Conservation (phyloP, 495 filamentous ascomycete species). For the Massariosphaeria phaeospora region DNA sequence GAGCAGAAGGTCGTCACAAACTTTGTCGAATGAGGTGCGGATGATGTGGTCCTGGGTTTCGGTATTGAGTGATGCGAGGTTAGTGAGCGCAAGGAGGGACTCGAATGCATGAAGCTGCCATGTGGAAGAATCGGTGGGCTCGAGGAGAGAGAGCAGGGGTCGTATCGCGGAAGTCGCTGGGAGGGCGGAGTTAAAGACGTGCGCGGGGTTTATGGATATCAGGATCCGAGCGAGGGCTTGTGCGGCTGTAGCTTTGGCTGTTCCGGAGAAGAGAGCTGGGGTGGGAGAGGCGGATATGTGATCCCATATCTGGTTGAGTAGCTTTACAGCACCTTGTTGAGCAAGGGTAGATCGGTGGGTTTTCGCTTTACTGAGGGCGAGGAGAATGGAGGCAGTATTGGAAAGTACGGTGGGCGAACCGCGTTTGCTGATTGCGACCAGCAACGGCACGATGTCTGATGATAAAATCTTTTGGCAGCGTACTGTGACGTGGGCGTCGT, state of each 20-base stretch:
- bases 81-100: constrained; percentile 83
- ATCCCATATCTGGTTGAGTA: constrained; percentile 64
- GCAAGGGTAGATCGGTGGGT: constrained; percentile 71
- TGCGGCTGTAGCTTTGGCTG: constrained; percentile 55
- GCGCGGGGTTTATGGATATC: constrained; percentile 79
- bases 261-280: constrained; percentile 4
- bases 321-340: constrained; percentile 85
- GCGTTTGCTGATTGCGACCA: constrained; percentile 65
- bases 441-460: constrained; percentile 64
- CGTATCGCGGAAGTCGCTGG: constrained; percentile 72
- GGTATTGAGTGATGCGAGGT: constrained; percentile 74
- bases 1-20: constrained; percentile 74
- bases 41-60: constrained; percentile 66
- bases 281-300: constrained; percentile 47
- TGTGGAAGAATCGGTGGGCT: constrained; percentile 53
- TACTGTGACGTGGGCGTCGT: constrained; percentile 65
- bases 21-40: constrained; percentile 60
- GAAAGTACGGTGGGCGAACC: constrained; percentile 57
- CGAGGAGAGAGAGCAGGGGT: constrained; percentile 68
- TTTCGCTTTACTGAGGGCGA: constrained; percentile 65
- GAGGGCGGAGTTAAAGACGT: constrained; percentile 73
- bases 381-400: constrained; percentile 68
- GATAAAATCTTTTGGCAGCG: constrained; percentile 75
- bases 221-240: constrained; percentile 90
- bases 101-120: constrained; percentile 90